Evolutionary conservation across 192 early-diverging fungal genomes (phyloP).

Genomic region (Globomyces pollinis-pini): DNA sequence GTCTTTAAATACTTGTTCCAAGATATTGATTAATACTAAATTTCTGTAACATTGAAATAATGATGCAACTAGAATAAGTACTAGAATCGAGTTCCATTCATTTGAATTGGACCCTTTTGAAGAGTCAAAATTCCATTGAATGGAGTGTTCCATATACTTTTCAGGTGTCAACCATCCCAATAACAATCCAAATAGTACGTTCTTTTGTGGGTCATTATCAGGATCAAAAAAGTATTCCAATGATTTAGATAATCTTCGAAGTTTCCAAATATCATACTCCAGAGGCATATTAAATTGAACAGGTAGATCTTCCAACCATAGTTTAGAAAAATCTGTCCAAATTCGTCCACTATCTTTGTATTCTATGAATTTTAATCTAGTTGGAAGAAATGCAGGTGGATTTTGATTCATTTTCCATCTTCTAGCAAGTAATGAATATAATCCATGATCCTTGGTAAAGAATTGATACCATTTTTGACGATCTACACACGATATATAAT

Average conservation of each 20-base stretch:
- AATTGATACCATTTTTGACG: conserved; percentile 21
- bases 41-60: neutral
- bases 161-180: no score
- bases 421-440: conserved; percentile 1
- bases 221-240: neutral
- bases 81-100: neutral
- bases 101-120: neutral
- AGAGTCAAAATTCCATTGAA: neutral
- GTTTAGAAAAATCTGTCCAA: neutral
- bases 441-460: neutral
- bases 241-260: neutral
- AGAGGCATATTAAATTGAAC: neutral
- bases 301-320: neutral
- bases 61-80: conserved; percentile 2
- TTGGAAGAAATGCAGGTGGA: neutral
- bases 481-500: conserved; percentile 23
- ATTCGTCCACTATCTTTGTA: neutral
- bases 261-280: conserved; percentile 5
- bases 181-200: no score
- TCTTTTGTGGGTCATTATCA: no score
- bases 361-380: neutral
- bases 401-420: conserved; percentile 9
- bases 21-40: neutral
- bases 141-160: neutral
- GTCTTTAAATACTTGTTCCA: neutral